Conservation (phyloP, 2,329 filamentous ascomycete genomes). For the Clarireedia monteithiana region DNA sequence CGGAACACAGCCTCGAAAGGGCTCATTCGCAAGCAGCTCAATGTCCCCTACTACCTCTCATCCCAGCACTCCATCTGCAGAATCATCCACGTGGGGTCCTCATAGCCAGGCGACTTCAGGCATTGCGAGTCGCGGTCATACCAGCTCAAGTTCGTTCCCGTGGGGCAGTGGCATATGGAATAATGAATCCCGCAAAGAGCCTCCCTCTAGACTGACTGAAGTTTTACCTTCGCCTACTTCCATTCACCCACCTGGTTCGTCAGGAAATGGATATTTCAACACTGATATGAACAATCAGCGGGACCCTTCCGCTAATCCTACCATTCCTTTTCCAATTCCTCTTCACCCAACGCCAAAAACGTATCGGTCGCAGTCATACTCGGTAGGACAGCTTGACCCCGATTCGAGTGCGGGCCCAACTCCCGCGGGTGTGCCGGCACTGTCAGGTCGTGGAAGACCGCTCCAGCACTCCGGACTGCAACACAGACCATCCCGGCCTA, state of each 20-base stretch:
- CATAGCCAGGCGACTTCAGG: constrained; percentile 36
- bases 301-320: constrained; percentile 47
- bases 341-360: constrained; percentile 87
- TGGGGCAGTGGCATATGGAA: constrained; percentile 86
- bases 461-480: constrained; percentile 62
- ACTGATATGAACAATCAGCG: constrained; percentile 39
- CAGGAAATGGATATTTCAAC: constrained; percentile 37
- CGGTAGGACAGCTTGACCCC: constrained; percentile 79
- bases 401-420: constrained; percentile 37
- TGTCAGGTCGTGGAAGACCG: constrained; percentile 28
- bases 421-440: constrained; percentile 16
- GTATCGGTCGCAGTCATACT: constrained; percentile 93
- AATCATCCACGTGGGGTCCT: constrained; percentile 50
- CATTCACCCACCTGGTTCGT: constrained; percentile 36
- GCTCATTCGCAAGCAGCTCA: constrained; percentile 66
- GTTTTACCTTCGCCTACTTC: constrained; percentile 70
- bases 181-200: constrained; percentile 64
- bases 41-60: constrained; percentile 76
- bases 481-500: constrained; percentile 72
- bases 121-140: constrained; percentile 39
- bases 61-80: constrained; percentile 69
- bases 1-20: constrained; percentile 56
- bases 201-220: constrained; percentile 64
- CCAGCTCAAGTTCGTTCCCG: constrained; percentile 44
- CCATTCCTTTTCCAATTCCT: constrained; percentile 82